phyloP scores from a whole-genome alignment of 495 filamentous ascomycete species.

The Penicillium cataractarum region DNA sequence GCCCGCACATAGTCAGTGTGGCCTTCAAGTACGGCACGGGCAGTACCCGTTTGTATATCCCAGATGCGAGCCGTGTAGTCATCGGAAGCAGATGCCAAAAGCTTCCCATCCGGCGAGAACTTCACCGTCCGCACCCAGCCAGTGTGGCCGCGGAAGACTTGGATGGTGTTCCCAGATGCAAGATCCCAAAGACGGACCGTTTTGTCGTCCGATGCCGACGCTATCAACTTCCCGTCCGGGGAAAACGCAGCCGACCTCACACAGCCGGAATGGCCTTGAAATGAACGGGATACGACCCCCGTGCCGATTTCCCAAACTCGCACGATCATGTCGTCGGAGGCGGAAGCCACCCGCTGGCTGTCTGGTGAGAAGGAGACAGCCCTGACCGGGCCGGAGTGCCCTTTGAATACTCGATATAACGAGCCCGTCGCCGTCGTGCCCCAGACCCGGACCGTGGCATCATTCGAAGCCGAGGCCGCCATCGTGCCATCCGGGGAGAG shows the following conservation, averaged over 20 bases:
- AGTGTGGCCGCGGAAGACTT: slow-evolving; percentile 20
- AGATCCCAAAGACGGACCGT: slow-evolving; percentile 43
- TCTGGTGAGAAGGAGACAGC: slow-evolving; percentile 7
- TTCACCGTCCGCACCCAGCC: slow-evolving; percentile 20
- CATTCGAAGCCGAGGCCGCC: slow-evolving; percentile 34
- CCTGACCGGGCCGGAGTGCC: slow-evolving; percentile 19
- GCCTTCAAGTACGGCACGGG: slow-evolving; percentile 2
- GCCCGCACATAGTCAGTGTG: slow-evolving; percentile 13
- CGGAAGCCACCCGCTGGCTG: slow-evolving; percentile 5
- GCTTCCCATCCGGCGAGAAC: slow-evolving; percentile 28
- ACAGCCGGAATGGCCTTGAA: slow-evolving; percentile 20
- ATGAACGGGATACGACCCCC: slow-evolving; percentile 17
- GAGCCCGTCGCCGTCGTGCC: slow-evolving; percentile 27
- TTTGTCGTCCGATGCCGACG: slow-evolving; percentile 31
- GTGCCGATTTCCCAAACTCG: slow-evolving; percentile 18
- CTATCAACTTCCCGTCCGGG: slow-evolving; percentile 27
- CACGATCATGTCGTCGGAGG: slow-evolving; percentile 15
- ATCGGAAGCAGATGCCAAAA: slow-evolving; percentile 22
- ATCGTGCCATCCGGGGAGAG: slow-evolving; percentile 33
- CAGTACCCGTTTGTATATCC: slow-evolving; percentile 17
- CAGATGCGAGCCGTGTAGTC: slow-evolving; percentile 41
- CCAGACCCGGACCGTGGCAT: slow-evolving; percentile 37
- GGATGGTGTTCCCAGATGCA: slow-evolving; percentile 12
- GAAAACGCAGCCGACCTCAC: slow-evolving; percentile 30
- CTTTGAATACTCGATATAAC: slow-evolving; percentile 21